Percentiles rank a stretch among this genome's conserved stretches.
phyloP scores from a whole-genome alignment of 2,329 filamentous ascomycete species.

The Microcera coccophila region DNA sequence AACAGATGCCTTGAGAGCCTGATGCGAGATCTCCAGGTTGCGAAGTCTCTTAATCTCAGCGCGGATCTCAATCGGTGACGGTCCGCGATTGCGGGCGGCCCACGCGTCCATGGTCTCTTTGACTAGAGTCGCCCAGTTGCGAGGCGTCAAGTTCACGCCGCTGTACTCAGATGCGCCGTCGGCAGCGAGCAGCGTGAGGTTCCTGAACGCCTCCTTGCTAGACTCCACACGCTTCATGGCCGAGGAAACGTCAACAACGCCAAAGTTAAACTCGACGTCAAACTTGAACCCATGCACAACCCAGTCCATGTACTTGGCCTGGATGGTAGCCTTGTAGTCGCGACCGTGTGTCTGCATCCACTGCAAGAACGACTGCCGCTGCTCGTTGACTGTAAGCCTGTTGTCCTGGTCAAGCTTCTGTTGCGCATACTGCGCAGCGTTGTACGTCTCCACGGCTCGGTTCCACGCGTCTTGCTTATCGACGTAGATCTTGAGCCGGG shows the following conservation, averaged over 20 bases:
- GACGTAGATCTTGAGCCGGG: conserved; percentile 2
- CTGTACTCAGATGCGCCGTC: conserved; percentile 3
- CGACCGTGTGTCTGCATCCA: too few species aligned
- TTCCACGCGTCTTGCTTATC: conserved; percentile 4
- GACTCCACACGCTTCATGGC: conserved; percentile 6
- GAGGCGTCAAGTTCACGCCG: conserved; percentile 3
- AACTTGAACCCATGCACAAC: conserved; percentile 8
- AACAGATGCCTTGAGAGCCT: too few species aligned
- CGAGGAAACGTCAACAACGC: conserved; percentile 6
- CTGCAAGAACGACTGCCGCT: too few species aligned
- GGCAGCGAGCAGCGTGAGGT: conserved; percentile 2
- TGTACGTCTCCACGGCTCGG: too few species aligned
- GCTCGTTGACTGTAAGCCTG: too few species aligned
- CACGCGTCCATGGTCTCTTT: too few species aligned
- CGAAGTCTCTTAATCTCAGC: too few species aligned
- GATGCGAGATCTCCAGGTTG: too few species aligned
- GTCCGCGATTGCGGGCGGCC: too few species aligned
- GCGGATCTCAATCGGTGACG: too few species aligned
- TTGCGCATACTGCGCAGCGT: too few species aligned
- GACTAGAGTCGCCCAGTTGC: conserved; percentile 3
- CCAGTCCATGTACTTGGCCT: conserved; percentile 9
- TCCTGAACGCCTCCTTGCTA: conserved; percentile 6
- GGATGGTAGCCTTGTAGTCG: conserved; percentile 5
- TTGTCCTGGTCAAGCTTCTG: too few species aligned
- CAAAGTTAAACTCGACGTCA: conserved; percentile 5